These are phyloP conservation scores for Miscanthus lutarioriparius DNA, from an alignment of 176 grass and related monocot species.

Conservation along the genomic window DNA sequence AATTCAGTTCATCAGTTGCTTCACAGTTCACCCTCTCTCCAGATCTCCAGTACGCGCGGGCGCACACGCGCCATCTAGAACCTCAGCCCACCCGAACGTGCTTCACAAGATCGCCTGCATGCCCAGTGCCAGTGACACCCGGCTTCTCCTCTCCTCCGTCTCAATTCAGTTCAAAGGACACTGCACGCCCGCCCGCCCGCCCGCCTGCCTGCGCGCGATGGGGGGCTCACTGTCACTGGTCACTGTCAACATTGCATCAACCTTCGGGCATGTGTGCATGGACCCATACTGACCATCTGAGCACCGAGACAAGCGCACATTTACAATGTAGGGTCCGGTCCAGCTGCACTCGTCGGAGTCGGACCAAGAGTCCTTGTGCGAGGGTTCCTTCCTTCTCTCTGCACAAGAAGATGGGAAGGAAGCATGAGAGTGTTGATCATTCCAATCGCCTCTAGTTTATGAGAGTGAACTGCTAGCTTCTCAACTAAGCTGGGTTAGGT, in stretches of 20 bases:
- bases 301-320: conserved; percentile 49
- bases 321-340: conserved; percentile 43
- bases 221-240: conserved; percentile 28
- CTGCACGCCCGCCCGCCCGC: neutral
- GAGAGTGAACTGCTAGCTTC: conserved; percentile 42
- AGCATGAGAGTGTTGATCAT: conserved; percentile 1
- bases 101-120: conserved; percentile 13
- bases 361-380: conserved; percentile 12
- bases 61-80: conserved; percentile 34
- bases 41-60: neutral
- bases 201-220: neutral
- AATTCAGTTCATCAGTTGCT: conserved; percentile 26
- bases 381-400: neutral
- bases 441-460: conserved; percentile 28
- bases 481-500: conserved; percentile 30
- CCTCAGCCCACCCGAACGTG: conserved; percentile 25
- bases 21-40: neutral
- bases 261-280: conserved; percentile 29
- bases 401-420: conserved; percentile 17
- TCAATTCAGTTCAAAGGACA: conserved; percentile 20
- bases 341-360: conserved; percentile 33
- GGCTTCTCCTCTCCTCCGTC: neutral
- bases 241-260: conserved; percentile 36
- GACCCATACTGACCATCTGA: conserved; percentile 38
- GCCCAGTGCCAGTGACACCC: neutral